These are phyloP conservation scores for Zygoascus flipseniorum DNA, from an alignment of 805 yeast species.

Conservation along the genomic window DNA sequence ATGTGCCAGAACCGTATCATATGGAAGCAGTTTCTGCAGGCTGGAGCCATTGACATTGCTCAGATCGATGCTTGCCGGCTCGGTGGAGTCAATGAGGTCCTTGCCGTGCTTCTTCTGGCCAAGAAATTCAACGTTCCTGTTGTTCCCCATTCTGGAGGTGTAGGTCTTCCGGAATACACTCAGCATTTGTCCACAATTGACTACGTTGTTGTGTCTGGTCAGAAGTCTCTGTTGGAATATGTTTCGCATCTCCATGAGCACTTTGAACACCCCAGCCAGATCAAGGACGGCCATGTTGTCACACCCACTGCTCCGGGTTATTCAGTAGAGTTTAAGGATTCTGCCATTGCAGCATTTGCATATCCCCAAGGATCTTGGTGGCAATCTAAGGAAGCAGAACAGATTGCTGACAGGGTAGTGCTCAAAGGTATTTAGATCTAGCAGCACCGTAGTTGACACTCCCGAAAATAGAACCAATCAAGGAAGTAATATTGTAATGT, in stretches of 20 bases:
- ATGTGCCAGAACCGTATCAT: constrained; percentile 30
- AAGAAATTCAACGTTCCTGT: constrained; percentile 28
- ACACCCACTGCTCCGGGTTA: constrained; percentile 30
- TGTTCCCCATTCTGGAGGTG: constrained; percentile 32
- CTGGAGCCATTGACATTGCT: constrained; percentile 26
- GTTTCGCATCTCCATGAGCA: constrained; percentile 29
- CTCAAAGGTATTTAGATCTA: constrained; percentile 2
- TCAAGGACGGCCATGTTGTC: constrained; percentile 24
- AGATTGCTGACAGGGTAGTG: constrained; percentile 10
- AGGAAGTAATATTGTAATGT: no score
- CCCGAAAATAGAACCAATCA: no score
- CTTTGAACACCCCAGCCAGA: constrained; percentile 23
- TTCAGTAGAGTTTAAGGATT: constrained; percentile 25
- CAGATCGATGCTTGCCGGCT: constrained; percentile 30
- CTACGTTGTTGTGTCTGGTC: constrained; percentile 25
- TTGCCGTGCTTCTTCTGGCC: constrained; percentile 28
- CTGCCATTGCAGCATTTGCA: constrained; percentile 21
- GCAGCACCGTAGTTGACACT: no score
- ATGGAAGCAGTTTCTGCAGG: constrained; percentile 27
- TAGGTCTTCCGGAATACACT: constrained; percentile 31
- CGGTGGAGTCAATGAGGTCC: constrained; percentile 30
- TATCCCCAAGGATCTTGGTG: constrained; percentile 29
- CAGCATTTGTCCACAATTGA: constrained; percentile 30
- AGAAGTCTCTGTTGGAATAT: constrained; percentile 26
- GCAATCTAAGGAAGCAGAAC: constrained; percentile 20